Evolutionary conservation across 495 filamentous ascomycete genomes (phyloP).

Genomic region (Neurospora terricola): DNA sequence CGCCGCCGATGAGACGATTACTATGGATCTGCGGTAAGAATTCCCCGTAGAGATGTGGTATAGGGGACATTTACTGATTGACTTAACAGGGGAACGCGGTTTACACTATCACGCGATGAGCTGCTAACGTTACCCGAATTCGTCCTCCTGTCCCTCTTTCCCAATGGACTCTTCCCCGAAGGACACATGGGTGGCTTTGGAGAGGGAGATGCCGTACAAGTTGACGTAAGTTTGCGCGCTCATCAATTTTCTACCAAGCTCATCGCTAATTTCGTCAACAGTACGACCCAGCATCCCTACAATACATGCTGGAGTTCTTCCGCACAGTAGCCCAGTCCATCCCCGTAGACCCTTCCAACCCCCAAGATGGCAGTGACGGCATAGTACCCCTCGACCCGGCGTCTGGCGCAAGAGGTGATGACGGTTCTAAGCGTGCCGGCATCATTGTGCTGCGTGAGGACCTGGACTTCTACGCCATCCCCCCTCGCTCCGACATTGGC

Average conservation of each 20-base stretch:
- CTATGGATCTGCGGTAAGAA: conserved; percentile 79
- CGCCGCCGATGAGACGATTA: conserved; percentile 89
- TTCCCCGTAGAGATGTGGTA: not conserved
- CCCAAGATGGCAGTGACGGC: conserved; percentile 51
- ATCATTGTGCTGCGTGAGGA: conserved; percentile 97
- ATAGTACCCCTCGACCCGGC: conserved; percentile 48
- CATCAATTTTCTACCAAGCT: conserved; percentile 40
- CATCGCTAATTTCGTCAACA: conserved; percentile 42
- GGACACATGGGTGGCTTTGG: conserved; percentile 86
- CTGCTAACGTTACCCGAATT: conserved; percentile 93
- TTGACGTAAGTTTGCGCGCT: conserved; percentile 65
- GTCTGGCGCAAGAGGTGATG: conserved; percentile 27
- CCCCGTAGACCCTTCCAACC: conserved; percentile 54
- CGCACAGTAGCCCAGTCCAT: conserved; percentile 91
- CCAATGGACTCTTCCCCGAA: conserved; percentile 94
- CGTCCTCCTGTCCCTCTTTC: conserved; percentile 95
- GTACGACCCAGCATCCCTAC: conserved; percentile 92
- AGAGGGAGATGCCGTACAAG: conserved; percentile 88
- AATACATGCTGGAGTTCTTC: conserved; percentile 99
- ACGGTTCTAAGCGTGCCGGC: conserved; percentile 65
- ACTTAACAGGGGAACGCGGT: conserved; percentile 68
- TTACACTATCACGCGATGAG: conserved; percentile 88
- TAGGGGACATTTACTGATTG: conserved; percentile 14
- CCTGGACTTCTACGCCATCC: conserved; percentile 95
- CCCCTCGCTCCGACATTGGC: conserved; percentile 74